A percentile compares a stretch with the other conserved stretches of the same genome.
These are phyloP conservation scores for Candida xyloterini DNA, from an alignment of 805 yeast species.

Conservation along the genomic window DNA sequence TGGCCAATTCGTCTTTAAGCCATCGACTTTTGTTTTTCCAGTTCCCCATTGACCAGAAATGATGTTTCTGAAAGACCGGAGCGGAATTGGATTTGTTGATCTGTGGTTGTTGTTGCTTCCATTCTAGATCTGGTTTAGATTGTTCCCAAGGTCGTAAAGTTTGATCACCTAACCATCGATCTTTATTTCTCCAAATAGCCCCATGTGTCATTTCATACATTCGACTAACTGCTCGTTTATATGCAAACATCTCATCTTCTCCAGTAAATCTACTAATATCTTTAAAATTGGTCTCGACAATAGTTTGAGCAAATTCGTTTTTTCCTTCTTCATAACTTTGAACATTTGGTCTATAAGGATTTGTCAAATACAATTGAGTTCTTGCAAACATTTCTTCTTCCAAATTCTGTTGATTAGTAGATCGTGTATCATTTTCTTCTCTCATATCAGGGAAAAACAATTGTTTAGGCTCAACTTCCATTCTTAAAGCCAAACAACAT, in stretches of 20 bases:
- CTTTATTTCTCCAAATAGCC: slow-evolving; percentile 44
- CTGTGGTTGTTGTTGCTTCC: slow-evolving; percentile 6
- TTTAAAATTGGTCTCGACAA: slow-evolving; percentile 37
- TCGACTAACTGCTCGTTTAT: slow-evolving; percentile 65
- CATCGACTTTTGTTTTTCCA: slow-evolving; percentile 52
- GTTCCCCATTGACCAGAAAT: slow-evolving; percentile 67
- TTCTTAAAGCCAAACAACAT: slow-evolving; percentile 54
- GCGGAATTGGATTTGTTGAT: slow-evolving; percentile 22
- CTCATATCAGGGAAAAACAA: slow-evolving; percentile 59
- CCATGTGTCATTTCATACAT: slow-evolving; percentile 41
- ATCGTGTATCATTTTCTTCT: slow-evolving; percentile 7
- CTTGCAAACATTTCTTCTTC: slow-evolving; percentile 70
- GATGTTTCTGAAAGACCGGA: slow-evolving; percentile 43
- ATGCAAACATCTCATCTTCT: slow-evolving; percentile 74
- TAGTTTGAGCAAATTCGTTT: slow-evolving; percentile 30
- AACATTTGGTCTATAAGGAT: slow-evolving; percentile 70
- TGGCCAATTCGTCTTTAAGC: slow-evolving; percentile 52
- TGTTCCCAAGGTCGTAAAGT: slow-evolving; percentile 61
- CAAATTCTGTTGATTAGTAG: slow-evolving; percentile 40
- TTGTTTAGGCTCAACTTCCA: slow-evolving; percentile 47
- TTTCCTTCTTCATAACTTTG: slow-evolving; percentile 55
- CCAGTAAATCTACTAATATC: slow-evolving; percentile 63
- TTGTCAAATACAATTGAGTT: slow-evolving; percentile 54
- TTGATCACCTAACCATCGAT: slow-evolving; percentile 52
- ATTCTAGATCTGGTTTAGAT: neutral